Evolutionary conservation across 179 eudicot species (phyloP).

Genomic region (Camellia oleifera): DNA sequence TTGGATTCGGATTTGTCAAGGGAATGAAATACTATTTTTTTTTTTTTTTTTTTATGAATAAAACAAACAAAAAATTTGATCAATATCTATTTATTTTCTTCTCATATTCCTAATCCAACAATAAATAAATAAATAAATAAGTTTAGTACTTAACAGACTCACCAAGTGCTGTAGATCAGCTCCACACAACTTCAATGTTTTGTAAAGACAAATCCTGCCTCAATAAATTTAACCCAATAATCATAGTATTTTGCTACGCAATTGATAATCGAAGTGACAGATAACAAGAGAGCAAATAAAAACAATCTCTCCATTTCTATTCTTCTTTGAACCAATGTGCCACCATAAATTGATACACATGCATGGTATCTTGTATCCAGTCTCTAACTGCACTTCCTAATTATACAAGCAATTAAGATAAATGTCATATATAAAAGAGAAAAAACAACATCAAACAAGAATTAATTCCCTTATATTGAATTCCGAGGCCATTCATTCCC

Average conservation of each 20-base stretch:
- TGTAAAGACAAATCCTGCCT: background rate
- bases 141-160: no score
- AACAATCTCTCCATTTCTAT: background rate
- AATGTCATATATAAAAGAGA: background rate
- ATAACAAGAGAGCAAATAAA: background rate
- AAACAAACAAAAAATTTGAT: no score
- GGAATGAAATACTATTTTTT: no score
- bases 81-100: no score
- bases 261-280: background rate
- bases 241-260: background rate
- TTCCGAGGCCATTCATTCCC: background rate
- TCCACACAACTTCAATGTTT: no score
- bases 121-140: no score
- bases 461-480: background rate
- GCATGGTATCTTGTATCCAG: constrained; percentile 2
- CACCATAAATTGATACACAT: background rate
- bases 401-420: constrained; percentile 12
- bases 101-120: no score
- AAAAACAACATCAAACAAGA: background rate
- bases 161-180: no score
- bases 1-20: no score
- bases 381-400: background rate
- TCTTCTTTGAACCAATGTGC: background rate
- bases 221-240: background rate
- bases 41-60: no score